Percentiles rank a stretch among this genome's conserved stretches.
phyloP scores from a whole-genome alignment of 2,329 filamentous ascomycete species.

The Ilyonectria destructans region DNA sequence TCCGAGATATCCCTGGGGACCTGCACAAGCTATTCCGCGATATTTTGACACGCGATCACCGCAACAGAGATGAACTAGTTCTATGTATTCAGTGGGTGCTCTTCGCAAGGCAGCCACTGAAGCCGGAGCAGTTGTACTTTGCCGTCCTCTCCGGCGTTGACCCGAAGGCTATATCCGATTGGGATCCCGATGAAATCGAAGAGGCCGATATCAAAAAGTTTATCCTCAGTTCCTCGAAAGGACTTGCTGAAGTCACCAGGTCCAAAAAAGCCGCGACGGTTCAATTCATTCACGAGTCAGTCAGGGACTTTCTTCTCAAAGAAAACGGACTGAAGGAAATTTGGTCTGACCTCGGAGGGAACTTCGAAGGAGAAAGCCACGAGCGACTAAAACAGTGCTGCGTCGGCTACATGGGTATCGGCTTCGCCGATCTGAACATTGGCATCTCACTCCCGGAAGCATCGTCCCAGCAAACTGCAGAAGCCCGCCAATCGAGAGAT shows the following conservation, averaged over 20 bases:
- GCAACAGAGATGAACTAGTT: conserved; percentile 58
- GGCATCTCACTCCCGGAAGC: background rate
- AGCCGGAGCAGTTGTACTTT: conserved; percentile 61
- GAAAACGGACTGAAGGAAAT: conserved; percentile 49
- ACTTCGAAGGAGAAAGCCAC: conserved; percentile 23
- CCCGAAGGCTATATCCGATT: fast-evolving
- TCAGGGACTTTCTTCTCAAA: conserved; percentile 63
- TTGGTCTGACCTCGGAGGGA: conserved; percentile 29
- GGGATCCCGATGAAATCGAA: conserved; percentile 41
- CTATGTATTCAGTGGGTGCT: conserved; percentile 69
- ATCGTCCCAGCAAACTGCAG: background rate
- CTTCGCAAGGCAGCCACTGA: conserved; percentile 62
- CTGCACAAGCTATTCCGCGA: conserved; percentile 66
- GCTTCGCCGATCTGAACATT: background rate
- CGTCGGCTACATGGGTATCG: conserved; percentile 22
- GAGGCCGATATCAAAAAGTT: conserved; percentile 40
- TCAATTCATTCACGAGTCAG: conserved; percentile 71
- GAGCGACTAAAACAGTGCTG: conserved; percentile 28
- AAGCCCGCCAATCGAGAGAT: background rate
- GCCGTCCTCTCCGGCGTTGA: conserved; percentile 29
- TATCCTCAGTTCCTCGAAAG: conserved; percentile 64
- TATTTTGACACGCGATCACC: conserved; percentile 64
- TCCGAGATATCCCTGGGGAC: conserved; percentile 55
- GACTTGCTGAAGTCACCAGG: conserved; percentile 62
- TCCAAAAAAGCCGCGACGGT: conserved; percentile 51